phyloP scores from a whole-genome alignment of 768 basidiomycete genomes.

The Asterophora lycoperdoides region DNA sequence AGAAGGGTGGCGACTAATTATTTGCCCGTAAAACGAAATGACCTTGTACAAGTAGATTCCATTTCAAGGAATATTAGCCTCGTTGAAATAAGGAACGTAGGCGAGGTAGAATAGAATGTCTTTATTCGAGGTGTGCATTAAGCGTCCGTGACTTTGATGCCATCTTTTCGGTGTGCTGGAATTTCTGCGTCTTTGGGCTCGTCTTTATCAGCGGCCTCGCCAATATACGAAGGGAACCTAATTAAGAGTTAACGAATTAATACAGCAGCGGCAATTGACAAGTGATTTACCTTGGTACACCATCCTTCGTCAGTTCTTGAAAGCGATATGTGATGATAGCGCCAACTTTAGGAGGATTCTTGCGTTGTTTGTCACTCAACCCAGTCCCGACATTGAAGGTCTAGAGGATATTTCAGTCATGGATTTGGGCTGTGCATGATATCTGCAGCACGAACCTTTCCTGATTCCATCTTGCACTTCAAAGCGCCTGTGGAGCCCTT shows the following conservation, averaged over 20 bases:
- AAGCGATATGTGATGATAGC: slow-evolving; percentile 55
- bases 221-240: slow-evolving; percentile 53
- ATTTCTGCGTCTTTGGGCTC: slow-evolving; percentile 54
- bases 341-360: slow-evolving; percentile 51
- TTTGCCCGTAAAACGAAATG: background rate
- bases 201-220: slow-evolving; percentile 49
- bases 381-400: slow-evolving; percentile 56
- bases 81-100: background rate
- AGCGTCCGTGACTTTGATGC: slow-evolving; percentile 1
- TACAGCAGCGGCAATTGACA: background rate
- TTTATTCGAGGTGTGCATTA: background rate
- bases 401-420: slow-evolving; percentile 22
- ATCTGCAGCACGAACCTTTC: slow-evolving; percentile 39
- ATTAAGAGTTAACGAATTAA: background rate
- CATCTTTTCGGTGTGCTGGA: slow-evolving; percentile 33
- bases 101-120: too few relatives aligned
- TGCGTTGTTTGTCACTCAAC: slow-evolving; percentile 48
- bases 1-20: slow-evolving; percentile 45
- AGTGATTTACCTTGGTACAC: slow-evolving; percentile 45
- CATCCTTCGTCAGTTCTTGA: slow-evolving; percentile 54
- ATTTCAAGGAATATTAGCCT: background rate
- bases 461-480: slow-evolving; percentile 56
- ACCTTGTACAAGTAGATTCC: slow-evolving; percentile 1
- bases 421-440: background rate
- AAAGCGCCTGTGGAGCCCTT: slow-evolving; percentile 46